A percentile compares a stretch with the other conserved stretches of the same genome.
phyloP scores from a whole-genome alignment of 768 basidiomycete genomes.

The Boletus reticulatus region DNA sequence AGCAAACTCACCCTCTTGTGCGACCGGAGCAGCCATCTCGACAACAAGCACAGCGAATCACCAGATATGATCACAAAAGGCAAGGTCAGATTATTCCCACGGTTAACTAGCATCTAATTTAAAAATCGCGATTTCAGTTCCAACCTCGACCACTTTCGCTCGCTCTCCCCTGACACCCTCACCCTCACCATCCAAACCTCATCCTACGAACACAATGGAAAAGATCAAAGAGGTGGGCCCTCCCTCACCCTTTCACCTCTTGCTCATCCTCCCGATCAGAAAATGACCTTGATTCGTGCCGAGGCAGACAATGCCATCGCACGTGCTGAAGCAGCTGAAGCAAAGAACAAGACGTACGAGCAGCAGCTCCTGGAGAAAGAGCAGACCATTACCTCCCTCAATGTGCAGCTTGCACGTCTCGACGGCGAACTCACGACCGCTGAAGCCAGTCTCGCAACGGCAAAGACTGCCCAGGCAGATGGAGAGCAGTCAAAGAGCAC shows the following conservation, averaged over 20 bases:
- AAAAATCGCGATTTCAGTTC: slow-evolving; percentile 16
- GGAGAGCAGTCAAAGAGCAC: slow-evolving; percentile 67
- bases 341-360: slow-evolving; percentile 74
- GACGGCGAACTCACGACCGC: slow-evolving; percentile 70
- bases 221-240: slow-evolving; percentile 44
- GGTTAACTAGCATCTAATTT: slow-evolving; percentile 9
- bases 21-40: slow-evolving; percentile 65
- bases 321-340: slow-evolving; percentile 88
- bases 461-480: slow-evolving; percentile 64
- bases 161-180: slow-evolving; percentile 5
- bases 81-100: slow-evolving; percentile 34
- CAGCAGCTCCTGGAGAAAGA: slow-evolving; percentile 77
- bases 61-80: slow-evolving; percentile 35
- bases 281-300: slow-evolving; percentile 70
- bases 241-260: not conserved
- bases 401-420: slow-evolving; percentile 61
- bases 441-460: slow-evolving; percentile 62
- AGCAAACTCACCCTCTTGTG: slow-evolving; percentile 64
- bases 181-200: slow-evolving; percentile 1
- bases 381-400: slow-evolving; percentile 80
- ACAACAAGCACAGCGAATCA: not conserved
- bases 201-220: slow-evolving; percentile 37
- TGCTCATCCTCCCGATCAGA: slow-evolving; percentile 39
- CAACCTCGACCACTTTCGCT: slow-evolving; percentile 6
- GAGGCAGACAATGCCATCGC: slow-evolving; percentile 81